A percentile compares a stretch with the other conserved stretches of the same genome.
Evolutionary conservation across 2,329 filamentous ascomycete species (phyloP).

Genomic region (Cyphellophora attinorum): DNA sequence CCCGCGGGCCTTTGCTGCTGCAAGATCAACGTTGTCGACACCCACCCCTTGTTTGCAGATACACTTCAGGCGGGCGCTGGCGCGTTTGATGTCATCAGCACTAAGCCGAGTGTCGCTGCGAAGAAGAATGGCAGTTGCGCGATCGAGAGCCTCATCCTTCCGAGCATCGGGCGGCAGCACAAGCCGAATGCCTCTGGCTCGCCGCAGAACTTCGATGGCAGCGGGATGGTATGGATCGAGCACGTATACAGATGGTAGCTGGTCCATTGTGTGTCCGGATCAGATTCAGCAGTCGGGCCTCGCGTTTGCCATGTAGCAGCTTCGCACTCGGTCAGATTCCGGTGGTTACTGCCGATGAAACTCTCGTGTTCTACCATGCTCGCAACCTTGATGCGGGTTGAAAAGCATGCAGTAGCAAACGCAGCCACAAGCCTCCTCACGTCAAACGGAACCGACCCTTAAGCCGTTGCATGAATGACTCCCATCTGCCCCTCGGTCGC

Average conservation of each 20-base stretch:
- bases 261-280: too few relatives aligned
- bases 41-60: conserved; percentile 24
- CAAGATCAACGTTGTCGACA: conserved; percentile 22
- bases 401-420: too few relatives aligned
- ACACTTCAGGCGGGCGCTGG: conserved; percentile 18
- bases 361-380: too few relatives aligned
- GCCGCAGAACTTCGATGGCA: conserved; percentile 16
- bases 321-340: too few relatives aligned
- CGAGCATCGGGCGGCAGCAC: conserved; percentile 16
- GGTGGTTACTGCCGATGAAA: too few relatives aligned
- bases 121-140: conserved; percentile 19
- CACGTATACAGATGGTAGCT: not conserved
- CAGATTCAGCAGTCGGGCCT: too few relatives aligned
- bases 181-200: conserved; percentile 10
- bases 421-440: too few relatives aligned
- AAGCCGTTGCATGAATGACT: conserved; percentile 35
- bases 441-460: conserved; percentile 23
- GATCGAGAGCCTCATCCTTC: conserved; percentile 10
- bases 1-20: conserved; percentile 15
- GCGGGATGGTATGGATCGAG: conserved; percentile 22
- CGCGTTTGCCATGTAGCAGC: too few relatives aligned
- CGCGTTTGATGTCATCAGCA: conserved; percentile 15
- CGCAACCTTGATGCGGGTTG: too few relatives aligned
- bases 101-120: conserved; percentile 18
- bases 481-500: conserved; percentile 38